phyloP scores from a whole-genome alignment of 2,329 filamentous ascomycete genomes.

The Venturia aucupariae region DNA sequence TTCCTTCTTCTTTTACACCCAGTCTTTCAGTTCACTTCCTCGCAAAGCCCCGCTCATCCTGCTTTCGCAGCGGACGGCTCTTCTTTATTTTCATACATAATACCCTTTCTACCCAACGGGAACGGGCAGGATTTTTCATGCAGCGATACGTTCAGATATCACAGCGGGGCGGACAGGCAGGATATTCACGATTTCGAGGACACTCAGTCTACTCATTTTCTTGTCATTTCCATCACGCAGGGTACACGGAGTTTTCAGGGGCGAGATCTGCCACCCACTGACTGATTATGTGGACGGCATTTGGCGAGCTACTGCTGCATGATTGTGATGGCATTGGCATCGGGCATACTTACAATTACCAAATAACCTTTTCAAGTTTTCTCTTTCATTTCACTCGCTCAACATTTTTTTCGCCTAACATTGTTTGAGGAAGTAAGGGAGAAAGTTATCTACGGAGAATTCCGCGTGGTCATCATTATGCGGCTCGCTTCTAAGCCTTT shows the following conservation, averaged over 20 bases:
- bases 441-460: neutral
- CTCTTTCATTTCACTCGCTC: neutral
- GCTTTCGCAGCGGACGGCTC: neutral
- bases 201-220: neutral
- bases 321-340: neutral
- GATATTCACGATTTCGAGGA: neutral
- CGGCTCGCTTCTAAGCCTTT: neutral
- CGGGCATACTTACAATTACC: neutral
- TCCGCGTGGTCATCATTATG: neutral
- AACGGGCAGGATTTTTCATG: neutral
- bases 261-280: neutral
- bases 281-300: neutral
- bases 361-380: neutral
- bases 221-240: neutral
- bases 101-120: neutral
- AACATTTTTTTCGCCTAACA: too few relatives aligned
- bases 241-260: neutral
- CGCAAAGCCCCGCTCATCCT: neutral
- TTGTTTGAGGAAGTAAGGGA: too few relatives aligned
- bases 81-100: neutral
- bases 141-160: neutral
- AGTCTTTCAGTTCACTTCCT: neutral
- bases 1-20: neutral
- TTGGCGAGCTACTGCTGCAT: neutral
- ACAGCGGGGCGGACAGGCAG: neutral